Evolutionary conservation across 257 asterid genomes (phyloP).

Genomic region (Plantago elongata): DNA sequence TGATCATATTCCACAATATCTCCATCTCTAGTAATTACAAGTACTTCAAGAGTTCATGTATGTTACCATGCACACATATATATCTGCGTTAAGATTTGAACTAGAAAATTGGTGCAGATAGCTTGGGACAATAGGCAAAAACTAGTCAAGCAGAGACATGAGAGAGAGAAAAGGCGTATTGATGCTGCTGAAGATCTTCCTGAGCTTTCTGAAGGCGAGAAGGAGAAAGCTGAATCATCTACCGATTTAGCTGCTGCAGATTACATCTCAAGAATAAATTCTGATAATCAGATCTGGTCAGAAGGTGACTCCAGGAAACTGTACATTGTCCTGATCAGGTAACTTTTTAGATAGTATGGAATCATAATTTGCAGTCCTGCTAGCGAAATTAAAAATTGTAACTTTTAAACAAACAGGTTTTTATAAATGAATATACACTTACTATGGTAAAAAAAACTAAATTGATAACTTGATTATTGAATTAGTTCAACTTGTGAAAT

Average conservation of each 20-base stretch:
- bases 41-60: background rate
- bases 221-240: slow-evolving; percentile 37
- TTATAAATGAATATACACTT: background rate
- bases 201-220: slow-evolving; percentile 69
- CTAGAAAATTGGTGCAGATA: slow-evolving; percentile 33
- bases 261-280: slow-evolving; percentile 38
- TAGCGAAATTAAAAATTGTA: background rate
- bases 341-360: background rate
- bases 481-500: slow-evolving; percentile 11
- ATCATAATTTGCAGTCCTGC: background rate
- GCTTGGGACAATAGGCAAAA: slow-evolving; percentile 56
- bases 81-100: background rate
- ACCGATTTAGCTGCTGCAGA: slow-evolving; percentile 19
- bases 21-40: background rate
- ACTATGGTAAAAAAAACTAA: background rate
- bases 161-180: slow-evolving; percentile 44
- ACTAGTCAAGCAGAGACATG: slow-evolving; percentile 35
- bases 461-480: background rate
- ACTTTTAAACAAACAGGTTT: background rate
- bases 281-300: slow-evolving; percentile 44
- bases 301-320: slow-evolving; percentile 43
- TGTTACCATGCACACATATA: too few relatives aligned
- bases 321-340: slow-evolving; percentile 67
- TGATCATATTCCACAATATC: background rate
- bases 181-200: slow-evolving; percentile 60